Percentiles rank a stretch among this genome's conserved stretches.
Conservation (phyloP, 1,284 basidiomycete species). For the Boletellus sp. region DNA sequence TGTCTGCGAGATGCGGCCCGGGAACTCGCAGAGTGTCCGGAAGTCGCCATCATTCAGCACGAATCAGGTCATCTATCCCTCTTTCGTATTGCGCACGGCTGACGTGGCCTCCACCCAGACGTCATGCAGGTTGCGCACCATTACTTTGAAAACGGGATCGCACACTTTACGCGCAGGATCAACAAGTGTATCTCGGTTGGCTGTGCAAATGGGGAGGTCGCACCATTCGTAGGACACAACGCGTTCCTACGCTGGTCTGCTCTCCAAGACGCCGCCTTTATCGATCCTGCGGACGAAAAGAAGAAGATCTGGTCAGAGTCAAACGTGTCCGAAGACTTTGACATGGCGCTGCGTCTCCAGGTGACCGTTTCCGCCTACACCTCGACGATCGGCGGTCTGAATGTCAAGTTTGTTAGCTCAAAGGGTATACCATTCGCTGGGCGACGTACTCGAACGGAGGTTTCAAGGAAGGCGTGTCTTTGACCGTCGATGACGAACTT, state of each 20-base stretch:
- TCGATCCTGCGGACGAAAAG: constrained; percentile 53
- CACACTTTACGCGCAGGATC: constrained; percentile 79
- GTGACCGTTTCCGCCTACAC: constrained; percentile 12
- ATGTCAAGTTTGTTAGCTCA: constrained; percentile 34
- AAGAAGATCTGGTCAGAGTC: constrained; percentile 81
- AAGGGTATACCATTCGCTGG: constrained; percentile 70
- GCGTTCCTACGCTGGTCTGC: constrained; percentile 87
- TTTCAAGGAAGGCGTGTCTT: constrained; percentile 84
- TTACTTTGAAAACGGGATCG: constrained; percentile 85
- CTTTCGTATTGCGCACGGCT: no score
- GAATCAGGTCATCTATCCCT: constrained; percentile 50
- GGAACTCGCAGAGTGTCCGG: constrained; percentile 64
- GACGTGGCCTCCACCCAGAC: constrained; percentile 38
- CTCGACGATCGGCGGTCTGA: neutral
- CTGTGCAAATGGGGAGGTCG: constrained; percentile 74
- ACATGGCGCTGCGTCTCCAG: constrained; percentile 71
- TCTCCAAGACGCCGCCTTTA: constrained; percentile 73
- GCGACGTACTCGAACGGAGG: constrained; percentile 77
- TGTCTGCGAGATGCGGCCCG: constrained; percentile 82
- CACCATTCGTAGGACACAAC: constrained; percentile 87
- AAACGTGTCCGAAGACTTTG: constrained; percentile 88
- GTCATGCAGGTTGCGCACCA: constrained; percentile 84
- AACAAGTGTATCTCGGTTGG: constrained; percentile 74
- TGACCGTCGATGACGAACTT: constrained; percentile 78
- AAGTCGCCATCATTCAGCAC: constrained; percentile 83